phyloP scores from a whole-genome alignment of 352 stramenopile species.

The Halophytophthora batemanensis region DNA sequence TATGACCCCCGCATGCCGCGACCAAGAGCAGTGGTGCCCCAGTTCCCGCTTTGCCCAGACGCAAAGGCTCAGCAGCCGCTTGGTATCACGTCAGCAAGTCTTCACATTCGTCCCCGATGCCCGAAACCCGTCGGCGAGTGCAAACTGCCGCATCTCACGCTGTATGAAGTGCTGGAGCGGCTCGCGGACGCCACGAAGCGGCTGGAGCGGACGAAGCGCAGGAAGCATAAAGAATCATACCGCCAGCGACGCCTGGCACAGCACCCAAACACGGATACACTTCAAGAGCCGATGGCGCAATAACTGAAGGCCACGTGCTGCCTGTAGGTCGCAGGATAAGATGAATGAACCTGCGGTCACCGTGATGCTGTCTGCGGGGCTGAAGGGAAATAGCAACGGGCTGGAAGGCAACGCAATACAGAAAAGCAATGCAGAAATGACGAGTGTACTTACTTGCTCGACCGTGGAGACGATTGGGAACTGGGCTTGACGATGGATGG shows the following conservation, averaged over 20 bases:
- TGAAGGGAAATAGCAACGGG: too few species aligned
- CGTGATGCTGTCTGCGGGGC: too few species aligned
- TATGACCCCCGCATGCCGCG: conserved; percentile 3
- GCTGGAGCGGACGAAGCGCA: conserved; percentile 22
- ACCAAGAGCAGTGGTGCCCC: conserved; percentile 14
- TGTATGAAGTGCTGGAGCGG: conserved; percentile 51
- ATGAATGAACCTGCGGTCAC: too few species aligned
- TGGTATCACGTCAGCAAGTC: conserved; percentile 8
- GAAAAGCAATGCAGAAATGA: too few species aligned
- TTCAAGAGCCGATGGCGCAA: too few species aligned
- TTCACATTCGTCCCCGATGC: conserved; percentile 29
- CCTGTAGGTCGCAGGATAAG: too few species aligned
- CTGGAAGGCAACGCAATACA: too few species aligned
- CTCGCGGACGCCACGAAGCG: conserved; percentile 42
- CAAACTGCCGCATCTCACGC: conserved; percentile 37
- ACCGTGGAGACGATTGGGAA: too few species aligned
- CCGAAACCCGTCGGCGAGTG: conserved; percentile 32
- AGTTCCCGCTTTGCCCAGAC: conserved; percentile 43
- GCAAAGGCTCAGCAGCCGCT: conserved; percentile 7
- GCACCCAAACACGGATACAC: too few species aligned
- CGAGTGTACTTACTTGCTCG: too few species aligned
- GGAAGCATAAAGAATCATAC: conserved; percentile 2
- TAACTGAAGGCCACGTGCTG: too few species aligned
- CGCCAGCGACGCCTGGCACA: neutral
- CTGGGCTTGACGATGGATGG: too few species aligned